phyloP scores from a whole-genome alignment of 2,329 filamentous ascomycete species.

The Cercospora canescens region DNA sequence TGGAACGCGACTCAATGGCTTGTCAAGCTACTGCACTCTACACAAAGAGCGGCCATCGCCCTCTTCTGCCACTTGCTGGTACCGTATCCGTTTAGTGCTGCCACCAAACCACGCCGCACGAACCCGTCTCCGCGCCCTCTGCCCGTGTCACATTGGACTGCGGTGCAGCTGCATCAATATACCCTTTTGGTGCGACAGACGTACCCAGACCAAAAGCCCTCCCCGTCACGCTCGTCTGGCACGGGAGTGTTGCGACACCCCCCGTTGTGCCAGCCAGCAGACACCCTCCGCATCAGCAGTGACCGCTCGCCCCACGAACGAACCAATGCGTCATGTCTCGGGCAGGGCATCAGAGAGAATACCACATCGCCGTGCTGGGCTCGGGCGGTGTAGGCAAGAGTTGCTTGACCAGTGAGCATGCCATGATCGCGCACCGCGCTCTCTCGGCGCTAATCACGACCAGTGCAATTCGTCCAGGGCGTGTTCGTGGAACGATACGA shows the following conservation, averaged over 20 bases:
- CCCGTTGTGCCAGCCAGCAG: no score
- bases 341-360: constrained; percentile 53
- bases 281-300: neutral
- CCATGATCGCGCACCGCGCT: constrained; percentile 4
- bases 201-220: neutral
- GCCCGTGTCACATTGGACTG: constrained; percentile 15
- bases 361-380: constrained; percentile 79
- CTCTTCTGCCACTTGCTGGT: constrained; percentile 4
- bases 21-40: constrained; percentile 22
- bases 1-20: constrained; percentile 23
- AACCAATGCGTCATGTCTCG: constrained; percentile 32
- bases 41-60: constrained; percentile 9
- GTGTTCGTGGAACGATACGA: constrained; percentile 83
- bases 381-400: constrained; percentile 90
- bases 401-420: constrained; percentile 73
- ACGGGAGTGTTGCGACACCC: no score
- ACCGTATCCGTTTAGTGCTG: constrained; percentile 1
- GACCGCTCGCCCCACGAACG: neutral
- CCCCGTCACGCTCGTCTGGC: no score
- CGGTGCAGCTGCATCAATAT: neutral
- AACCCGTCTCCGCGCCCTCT: constrained; percentile 18
- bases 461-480: constrained; percentile 90
- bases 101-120: constrained; percentile 21
- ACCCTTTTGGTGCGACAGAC: neutral
- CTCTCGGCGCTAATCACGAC: constrained; percentile 18